Conservation (phyloP, 148 eudicot genomes). For the Vaccinium myrtillus region DNA sequence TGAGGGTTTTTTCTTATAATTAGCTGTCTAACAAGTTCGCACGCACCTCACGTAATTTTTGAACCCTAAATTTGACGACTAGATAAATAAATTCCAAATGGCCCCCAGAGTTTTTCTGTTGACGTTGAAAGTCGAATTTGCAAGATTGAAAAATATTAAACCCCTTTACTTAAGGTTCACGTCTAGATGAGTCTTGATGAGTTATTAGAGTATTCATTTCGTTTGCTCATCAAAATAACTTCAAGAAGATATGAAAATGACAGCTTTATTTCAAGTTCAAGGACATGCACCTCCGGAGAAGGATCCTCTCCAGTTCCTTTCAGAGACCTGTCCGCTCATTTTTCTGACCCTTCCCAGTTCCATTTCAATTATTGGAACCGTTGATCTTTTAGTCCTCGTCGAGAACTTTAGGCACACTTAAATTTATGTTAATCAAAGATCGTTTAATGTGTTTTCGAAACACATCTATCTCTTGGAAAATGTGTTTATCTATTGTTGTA, state of each 20-base stretch:
- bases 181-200: neutral
- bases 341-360: too few relatives aligned
- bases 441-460: too few relatives aligned
- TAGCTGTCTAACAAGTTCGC: neutral
- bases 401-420: too few relatives aligned
- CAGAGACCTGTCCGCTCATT: too few relatives aligned
- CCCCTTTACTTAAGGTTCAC: neutral
- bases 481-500: too few relatives aligned
- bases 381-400: too few relatives aligned
- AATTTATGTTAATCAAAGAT: too few relatives aligned
- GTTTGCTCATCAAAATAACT: neutral
- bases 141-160: neutral
- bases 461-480: too few relatives aligned
- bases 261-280: neutral
- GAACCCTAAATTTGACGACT: neutral
- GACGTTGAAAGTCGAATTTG: neutral
- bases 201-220: neutral
- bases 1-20: too few relatives aligned
- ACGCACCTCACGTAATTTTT: neutral
- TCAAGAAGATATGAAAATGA: neutral
- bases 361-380: too few relatives aligned
- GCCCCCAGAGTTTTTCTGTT: neutral
- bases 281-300: neutral
- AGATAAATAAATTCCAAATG: neutral
- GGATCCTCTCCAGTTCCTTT: too few relatives aligned